Base-by-base conservation (phyloP, 495 filamentous ascomycete species). In the Echria macrotheca region DNA sequence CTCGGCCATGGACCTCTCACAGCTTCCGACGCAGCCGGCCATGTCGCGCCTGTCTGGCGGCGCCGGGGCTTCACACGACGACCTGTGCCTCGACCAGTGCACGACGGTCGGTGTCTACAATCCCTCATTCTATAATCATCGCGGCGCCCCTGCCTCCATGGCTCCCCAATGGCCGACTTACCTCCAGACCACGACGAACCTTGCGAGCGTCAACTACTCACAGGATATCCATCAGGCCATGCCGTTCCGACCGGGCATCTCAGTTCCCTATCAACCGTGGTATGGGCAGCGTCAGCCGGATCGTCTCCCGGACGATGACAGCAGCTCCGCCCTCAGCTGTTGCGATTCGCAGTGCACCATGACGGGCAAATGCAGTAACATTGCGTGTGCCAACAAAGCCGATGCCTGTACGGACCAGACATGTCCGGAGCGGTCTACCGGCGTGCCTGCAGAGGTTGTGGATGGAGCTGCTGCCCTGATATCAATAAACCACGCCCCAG, bases 31-130 rank as follows among this genome's bases (percentile, higher is more conserved):
- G 31, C 47, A 12, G 12, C 26, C 21, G 18, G 23, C 22, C 25
- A 14, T 29, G 24, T 19, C 55, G 4, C 40, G 52, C 17, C 9
- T 54, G 14, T 26, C 52, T 32, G 44, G 33, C 24, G 42, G 21
- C 14, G 31, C 18, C 44, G 44, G 58, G 19, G 54, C 56, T 29
- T 69, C 68, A 25, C 69, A 71, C 54, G 69, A 71, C 43, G 69
- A 71, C 47, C 53, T 64, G n/a, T 71, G 69, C 32, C 38, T 70
- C 23, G 66, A 69, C 39, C 57, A 59, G 29, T 71, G 67, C 59
- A 47, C 56, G 35, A 58, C 55, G 21, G 55, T 66, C 37, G 64
- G 61, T 17, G 47, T 66, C 49, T 66, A 60, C 56, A 60, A 62
- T 26, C 61, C 61, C 52, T 65, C 56, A 32, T 53, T 57, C 38